Evolutionary conservation across 768 basidiomycete species (phyloP).

Genomic region (Rhodotorula kratochvilovae): DNA sequence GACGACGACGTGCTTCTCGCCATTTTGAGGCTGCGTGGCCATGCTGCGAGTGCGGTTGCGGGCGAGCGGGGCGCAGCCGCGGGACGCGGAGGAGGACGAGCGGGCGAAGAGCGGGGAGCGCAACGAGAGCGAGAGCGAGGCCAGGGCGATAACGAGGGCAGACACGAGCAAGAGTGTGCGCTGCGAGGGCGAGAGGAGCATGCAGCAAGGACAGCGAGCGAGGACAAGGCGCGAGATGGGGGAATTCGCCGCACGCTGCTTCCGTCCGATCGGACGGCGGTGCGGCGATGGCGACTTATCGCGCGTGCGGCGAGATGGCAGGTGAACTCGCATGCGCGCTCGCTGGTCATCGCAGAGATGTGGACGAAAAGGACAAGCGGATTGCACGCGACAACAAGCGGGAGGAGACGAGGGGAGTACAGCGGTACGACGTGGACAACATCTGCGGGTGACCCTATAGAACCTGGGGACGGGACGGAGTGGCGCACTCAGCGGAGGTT

Average conservation of each 20-base stretch:
- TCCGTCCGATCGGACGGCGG: too few relatives aligned
- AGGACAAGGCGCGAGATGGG: background rate
- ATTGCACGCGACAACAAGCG: too few relatives aligned
- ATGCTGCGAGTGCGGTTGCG: background rate
- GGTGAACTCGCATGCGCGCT: too few relatives aligned
- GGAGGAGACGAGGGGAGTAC: too few relatives aligned
- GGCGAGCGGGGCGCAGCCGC: background rate
- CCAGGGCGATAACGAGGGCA: background rate
- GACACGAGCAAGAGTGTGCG: background rate
- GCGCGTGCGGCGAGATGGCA: too few relatives aligned
- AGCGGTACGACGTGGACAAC: too few relatives aligned
- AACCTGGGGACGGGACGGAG: too few relatives aligned
- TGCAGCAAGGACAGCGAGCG: background rate
- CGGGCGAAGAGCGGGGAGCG: background rate
- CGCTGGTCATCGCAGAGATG: too few relatives aligned
- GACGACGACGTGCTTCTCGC: conserved; percentile 52
- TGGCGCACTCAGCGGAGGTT: too few relatives aligned
- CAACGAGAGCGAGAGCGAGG: background rate
- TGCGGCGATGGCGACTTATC: too few relatives aligned
- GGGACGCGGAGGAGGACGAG: background rate
- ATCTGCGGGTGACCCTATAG: too few relatives aligned
- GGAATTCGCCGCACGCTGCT: background rate
- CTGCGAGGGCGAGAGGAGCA: background rate
- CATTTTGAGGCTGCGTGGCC: background rate
- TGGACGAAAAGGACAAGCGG: too few relatives aligned